A percentile compares a stretch with the other conserved stretches of the same genome.
phyloP scores from a whole-genome alignment of 2,329 filamentous ascomycete species.

The Pyrenochaeta sp. region DNA sequence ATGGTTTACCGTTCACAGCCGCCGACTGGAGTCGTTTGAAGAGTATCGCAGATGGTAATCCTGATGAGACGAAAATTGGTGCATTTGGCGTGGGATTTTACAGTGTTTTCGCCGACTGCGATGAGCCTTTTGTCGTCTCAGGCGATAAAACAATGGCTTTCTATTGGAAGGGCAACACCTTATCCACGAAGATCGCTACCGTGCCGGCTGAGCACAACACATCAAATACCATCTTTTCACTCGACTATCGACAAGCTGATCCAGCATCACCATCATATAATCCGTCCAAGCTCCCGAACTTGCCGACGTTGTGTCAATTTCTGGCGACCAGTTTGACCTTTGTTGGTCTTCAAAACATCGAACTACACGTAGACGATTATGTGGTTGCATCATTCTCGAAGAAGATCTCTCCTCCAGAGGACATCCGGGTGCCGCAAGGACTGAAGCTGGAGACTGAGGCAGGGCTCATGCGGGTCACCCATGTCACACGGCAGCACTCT shows the following conservation, averaged over 20 bases:
- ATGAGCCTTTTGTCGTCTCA: constrained; percentile 95
- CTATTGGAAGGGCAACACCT: constrained; percentile 98
- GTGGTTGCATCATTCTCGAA: constrained; percentile 81
- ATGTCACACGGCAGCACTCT: constrained; percentile 84
- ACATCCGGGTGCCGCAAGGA: constrained; percentile 77
- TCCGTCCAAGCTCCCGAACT: constrained; percentile 79
- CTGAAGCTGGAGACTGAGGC: constrained; percentile 85
- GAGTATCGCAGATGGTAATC: constrained; percentile 98
- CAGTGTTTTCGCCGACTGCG: constrained; percentile 97
- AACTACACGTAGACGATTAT: constrained; percentile 90
- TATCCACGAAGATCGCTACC: constrained; percentile 88
- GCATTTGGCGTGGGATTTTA: constrained; percentile 99
- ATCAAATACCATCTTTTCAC: constrained; percentile 85
- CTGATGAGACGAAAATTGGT: constrained; percentile 98
- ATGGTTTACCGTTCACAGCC: constrained; percentile 85
- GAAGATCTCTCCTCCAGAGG: constrained; percentile 80
- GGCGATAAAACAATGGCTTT: constrained; percentile 95
- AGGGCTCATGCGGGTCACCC: constrained; percentile 83
- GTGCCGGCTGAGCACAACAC: constrained; percentile 72
- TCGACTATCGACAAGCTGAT: constrained; percentile 90
- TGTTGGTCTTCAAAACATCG: constrained; percentile 85
- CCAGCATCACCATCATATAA: constrained; percentile 47
- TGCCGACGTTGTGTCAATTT: constrained; percentile 89
- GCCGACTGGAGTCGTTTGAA: constrained; percentile 95
- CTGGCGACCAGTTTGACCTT: constrained; percentile 95